Evolutionary conservation across 179 eudicot species (phyloP), one percentile per base, ranked within the genome.

Genomic region (Beta corolliflora): DNA sequence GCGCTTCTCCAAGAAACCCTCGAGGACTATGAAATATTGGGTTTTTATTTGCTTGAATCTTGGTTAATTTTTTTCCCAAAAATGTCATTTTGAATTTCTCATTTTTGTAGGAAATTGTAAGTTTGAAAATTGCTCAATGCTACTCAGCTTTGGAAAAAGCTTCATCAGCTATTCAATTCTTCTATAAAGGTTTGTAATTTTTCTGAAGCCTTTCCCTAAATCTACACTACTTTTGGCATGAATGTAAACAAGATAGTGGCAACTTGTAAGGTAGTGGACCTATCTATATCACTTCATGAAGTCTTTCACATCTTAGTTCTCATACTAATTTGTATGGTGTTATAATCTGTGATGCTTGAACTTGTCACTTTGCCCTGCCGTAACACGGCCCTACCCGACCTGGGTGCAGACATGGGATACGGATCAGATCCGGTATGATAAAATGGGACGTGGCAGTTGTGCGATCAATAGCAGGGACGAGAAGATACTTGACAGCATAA

Each of bases 91-190:
- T 78, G 69, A 8, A 54, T 54, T 82, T 76, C 78, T 58, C 79
- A 58, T 55, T 70, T 76, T 79, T 78, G 48, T 81, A 95, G 98
- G 98, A 89, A 21, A 79, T 80, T 53, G 72, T 93, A 71, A 66
- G 85, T 86, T 56, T 90, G 83, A 92, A 87, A 86, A 90, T 95
- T 64, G 99, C 95, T 50, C 87, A 82, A 64, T 95, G 99, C 87
- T 89, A 86, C 88, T 77, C 78, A 8, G 84, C 85, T 67, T 45
- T 91, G 61, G 83, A 77, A 80, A 82, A 90, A 79, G 76, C 87
- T 77, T 65, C 73, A 65, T 81, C 84, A 83, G 93, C 99, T 64
- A 91, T 93, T 80, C 87, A 87, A 76, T 91, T 87, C 84, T 90
- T 89, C 81, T 89, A 89, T 79, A 89, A 90, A 90, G 98, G 98